Evolutionary conservation across 352 stramenopile genomes (phyloP), one percentile per base, ranked within the genome.

Genomic region (Blastocystis sp.): DNA sequence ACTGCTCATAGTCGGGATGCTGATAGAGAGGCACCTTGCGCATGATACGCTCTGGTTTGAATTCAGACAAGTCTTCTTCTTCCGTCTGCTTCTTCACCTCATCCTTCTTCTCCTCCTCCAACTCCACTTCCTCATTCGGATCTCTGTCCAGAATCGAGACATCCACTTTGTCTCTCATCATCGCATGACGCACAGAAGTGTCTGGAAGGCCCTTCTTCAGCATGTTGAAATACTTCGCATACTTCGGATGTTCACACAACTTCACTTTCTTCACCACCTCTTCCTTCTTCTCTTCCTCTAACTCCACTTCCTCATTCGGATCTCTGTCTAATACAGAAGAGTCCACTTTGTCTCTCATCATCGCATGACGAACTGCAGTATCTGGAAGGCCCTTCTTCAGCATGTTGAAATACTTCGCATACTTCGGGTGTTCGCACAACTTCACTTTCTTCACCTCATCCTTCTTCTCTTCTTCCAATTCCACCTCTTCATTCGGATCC

Each of bases 211-310:
- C 62, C 38, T 38, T 70, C 48, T 77, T 87, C 62, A 87, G 0
- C 65, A 87, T 77, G 0, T 48, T 77, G 65, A 87, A 87, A 54
- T 87, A 87, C 40, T 87, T 87, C 3, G 62, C 0, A 78, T 87
- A 87, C 24, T 77, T 28, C 3, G 77, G 77, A 78, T 87, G 77
- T n/a, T 87, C 77, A 0, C 60, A 76, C 52, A 74, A 0, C 45
- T 70, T 57, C 21, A 87, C 54, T n/a, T 61, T 87, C 42, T 74
- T 77, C 40, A 45, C 19, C 1, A 38, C 14, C 21, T n/a, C 42
- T 62, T 43, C 7, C 1, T 0, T 57, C 43, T 54, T 76, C 34
- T 87, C 77, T n/a, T 79, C 59, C 43, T 87, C 77, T 0, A 77
- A 3, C 28, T 87, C 77, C 10, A 87, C 38, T 62, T 62, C 28